Evolutionary conservation across 192 early-diverging fungal species (phyloP).

Genomic region (Oehlia diaphana): DNA sequence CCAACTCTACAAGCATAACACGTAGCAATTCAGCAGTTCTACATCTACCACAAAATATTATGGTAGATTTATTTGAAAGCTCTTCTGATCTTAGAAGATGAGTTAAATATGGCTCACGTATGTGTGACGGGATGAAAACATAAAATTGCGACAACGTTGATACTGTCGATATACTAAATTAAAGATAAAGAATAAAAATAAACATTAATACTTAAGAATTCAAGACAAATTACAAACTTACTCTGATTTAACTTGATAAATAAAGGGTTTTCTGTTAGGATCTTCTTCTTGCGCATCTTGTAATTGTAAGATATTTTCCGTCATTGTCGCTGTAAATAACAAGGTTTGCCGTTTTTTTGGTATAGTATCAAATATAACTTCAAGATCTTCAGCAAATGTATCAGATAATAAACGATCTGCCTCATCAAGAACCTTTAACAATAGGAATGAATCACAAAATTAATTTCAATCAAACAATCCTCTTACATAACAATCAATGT

Average conservation of each 20-base stretch:
- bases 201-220: not conserved
- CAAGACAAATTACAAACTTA: slow-evolving; percentile 11
- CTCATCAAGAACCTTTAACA: slow-evolving; percentile 76
- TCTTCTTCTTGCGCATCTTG: slow-evolving; percentile 43
- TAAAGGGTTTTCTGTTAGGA: slow-evolving; percentile 48
- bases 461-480: not conserved
- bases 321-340: slow-evolving; percentile 97
- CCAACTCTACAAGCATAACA: slow-evolving; percentile 88
- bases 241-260: slow-evolving; percentile 53
- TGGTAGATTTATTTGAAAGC: slow-evolving; percentile 77
- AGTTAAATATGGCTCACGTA: slow-evolving; percentile 85
- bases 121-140: slow-evolving; percentile 89
- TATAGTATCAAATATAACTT: slow-evolving; percentile 70
- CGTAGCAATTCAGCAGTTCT: slow-evolving; percentile 81
- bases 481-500: not conserved
- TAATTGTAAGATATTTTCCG: slow-evolving; percentile 79
- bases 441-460: not conserved
- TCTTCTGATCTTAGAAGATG: slow-evolving; percentile 72
- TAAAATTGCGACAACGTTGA: slow-evolving; percentile 85
- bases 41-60: slow-evolving; percentile 92
- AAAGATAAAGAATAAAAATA: slow-evolving; percentile 31
- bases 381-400: slow-evolving; percentile 84
- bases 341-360: slow-evolving; percentile 90
- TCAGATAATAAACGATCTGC: slow-evolving; percentile 88
- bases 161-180: slow-evolving; percentile 67